phyloP scores from a whole-genome alignment of 345 rosid genomes.

The Ailanthus altissimus region DNA sequence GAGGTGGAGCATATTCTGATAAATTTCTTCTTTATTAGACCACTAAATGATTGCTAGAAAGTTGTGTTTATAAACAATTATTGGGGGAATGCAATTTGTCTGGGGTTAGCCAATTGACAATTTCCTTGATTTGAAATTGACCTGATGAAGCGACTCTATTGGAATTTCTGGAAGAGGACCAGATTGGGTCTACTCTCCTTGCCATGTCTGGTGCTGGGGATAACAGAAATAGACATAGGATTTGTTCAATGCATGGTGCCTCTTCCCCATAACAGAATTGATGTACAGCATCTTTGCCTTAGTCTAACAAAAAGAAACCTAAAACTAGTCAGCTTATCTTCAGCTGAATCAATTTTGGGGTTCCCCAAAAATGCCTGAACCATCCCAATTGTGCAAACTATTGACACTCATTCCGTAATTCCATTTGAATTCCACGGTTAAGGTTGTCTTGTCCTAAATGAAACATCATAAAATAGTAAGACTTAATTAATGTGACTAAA shows the following conservation, averaged over 20 bases:
- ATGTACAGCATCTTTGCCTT: neutral
- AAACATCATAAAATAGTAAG: neutral
- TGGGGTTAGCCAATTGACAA: conserved; percentile 1
- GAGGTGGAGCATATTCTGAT: conserved; percentile 55
- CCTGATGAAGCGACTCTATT: neutral
- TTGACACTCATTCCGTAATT: neutral
- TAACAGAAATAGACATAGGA: neutral
- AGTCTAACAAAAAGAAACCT: neutral
- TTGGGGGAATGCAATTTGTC: neutral
- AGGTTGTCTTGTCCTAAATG: neutral
- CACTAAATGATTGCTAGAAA: conserved; percentile 10
- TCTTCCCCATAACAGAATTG: neutral
- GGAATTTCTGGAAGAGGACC: conserved; percentile 1
- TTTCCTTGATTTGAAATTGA: conserved; percentile 3
- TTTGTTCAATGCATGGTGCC: neutral
- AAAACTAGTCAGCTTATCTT: conserved; percentile 2
- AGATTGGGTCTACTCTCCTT: conserved; percentile 8
- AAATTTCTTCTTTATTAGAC: conserved; percentile 16
- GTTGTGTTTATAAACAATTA: neutral
- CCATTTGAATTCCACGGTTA: neutral
- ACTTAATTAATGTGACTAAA: neutral
- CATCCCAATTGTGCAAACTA: neutral
- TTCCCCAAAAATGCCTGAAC: neutral
- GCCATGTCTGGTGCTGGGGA: neutral
- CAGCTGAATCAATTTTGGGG: neutral